Conservation (phyloP, 306 rosid genomes). For the Bauhinia variegata region DNA sequence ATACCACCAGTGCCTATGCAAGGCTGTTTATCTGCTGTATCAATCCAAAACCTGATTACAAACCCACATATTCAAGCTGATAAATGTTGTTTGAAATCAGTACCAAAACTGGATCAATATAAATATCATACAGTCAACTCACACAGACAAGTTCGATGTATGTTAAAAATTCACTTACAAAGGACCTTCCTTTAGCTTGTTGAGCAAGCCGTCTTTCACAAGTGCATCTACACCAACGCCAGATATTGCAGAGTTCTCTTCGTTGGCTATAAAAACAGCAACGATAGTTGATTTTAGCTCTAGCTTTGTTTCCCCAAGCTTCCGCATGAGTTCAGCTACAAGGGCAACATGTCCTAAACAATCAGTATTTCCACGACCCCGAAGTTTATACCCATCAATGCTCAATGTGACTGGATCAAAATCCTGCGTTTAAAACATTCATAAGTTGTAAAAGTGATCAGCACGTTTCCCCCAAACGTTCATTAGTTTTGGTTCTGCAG, state of each 20-base stretch:
- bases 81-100: slow-evolving; percentile 1
- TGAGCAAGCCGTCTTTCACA: slow-evolving; percentile 75
- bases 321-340: slow-evolving; percentile 78
- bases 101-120: neutral
- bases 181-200: slow-evolving; percentile 78
- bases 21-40: slow-evolving; percentile 94
- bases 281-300: slow-evolving; percentile 78
- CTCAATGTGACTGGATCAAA: slow-evolving; percentile 92
- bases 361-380: slow-evolving; percentile 95
- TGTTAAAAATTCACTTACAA: slow-evolving; percentile 57
- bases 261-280: slow-evolving; percentile 86
- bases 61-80: slow-evolving; percentile 24
- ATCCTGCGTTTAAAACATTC: slow-evolving; percentile 50
- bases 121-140: neutral
- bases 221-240: slow-evolving; percentile 94
- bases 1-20: slow-evolving; percentile 93
- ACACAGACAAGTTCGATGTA: neutral
- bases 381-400: slow-evolving; percentile 82
- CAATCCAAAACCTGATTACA: slow-evolving; percentile 78
- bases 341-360: slow-evolving; percentile 96
- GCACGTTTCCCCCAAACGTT: too few species aligned
- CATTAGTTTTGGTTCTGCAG: neutral
- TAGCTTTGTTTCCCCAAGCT: slow-evolving; percentile 76
- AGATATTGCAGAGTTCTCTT: slow-evolving; percentile 79
- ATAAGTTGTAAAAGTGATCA: neutral